Percentiles rank a stretch among this genome's conserved stretches.
Conservation (phyloP, 1,284 basidiomycete species). For the Mycena citricolor region DNA sequence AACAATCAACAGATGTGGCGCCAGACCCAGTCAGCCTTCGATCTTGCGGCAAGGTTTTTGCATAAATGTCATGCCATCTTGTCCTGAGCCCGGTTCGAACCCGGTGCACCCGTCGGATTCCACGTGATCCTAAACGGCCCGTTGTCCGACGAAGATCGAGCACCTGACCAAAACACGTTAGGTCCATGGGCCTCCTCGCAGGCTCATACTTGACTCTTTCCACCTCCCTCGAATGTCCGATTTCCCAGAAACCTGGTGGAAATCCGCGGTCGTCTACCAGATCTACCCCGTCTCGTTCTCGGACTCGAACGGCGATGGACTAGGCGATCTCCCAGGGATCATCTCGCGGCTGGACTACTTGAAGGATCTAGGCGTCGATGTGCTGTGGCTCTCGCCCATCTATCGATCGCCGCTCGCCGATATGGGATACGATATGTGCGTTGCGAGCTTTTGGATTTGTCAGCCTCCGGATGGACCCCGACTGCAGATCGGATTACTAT, state of each 20-base stretch:
- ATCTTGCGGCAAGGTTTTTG: too few relatives aligned
- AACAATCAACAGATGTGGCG: too few relatives aligned
- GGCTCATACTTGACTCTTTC: too few relatives aligned
- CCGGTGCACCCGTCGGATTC: too few relatives aligned
- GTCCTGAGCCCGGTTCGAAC: too few relatives aligned
- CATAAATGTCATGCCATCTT: too few relatives aligned
- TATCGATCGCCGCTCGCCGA: conserved; percentile 70
- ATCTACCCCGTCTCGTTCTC: conserved; percentile 78
- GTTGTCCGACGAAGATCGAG: too few relatives aligned
- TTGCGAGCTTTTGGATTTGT: neutral
- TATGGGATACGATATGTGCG: conserved; percentile 74
- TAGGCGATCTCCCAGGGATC: conserved; percentile 76
- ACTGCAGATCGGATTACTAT: conserved; percentile 64
- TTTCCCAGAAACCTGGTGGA: conserved; percentile 53
- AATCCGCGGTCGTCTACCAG: conserved; percentile 65
- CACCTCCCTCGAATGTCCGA: too few relatives aligned
- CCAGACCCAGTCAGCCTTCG: too few relatives aligned
- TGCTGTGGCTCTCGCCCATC: conserved; percentile 76
- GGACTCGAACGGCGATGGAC: conserved; percentile 74
- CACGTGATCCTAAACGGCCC: too few relatives aligned
- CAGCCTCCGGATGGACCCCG: neutral
- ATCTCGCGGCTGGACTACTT: conserved; percentile 68
- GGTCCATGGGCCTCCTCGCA: too few relatives aligned
- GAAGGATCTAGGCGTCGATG: conserved; percentile 67
- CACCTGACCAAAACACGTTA: too few relatives aligned